These are phyloP conservation scores for Physcia stellaris DNA, from an alignment of 495 filamentous ascomycete species.

Conservation along the genomic window DNA sequence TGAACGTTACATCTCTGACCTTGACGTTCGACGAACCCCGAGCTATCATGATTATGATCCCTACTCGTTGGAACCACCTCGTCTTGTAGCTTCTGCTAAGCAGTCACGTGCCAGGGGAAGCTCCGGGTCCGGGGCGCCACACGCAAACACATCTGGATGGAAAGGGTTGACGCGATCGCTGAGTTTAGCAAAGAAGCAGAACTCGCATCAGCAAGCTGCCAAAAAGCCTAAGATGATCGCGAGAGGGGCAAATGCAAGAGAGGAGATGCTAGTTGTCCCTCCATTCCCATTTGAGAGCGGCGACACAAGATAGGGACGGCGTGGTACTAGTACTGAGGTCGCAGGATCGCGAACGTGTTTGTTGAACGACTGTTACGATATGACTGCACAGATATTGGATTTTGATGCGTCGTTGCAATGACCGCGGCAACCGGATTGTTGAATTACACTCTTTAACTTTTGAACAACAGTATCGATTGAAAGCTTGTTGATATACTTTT, in stretches of 20 bases:
- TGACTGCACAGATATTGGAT: not conserved
- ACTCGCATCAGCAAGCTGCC: conserved; percentile 6
- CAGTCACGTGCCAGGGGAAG: not conserved
- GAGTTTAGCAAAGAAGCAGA: conserved; percentile 4
- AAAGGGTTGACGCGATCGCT: conserved; percentile 1
- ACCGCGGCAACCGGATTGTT: too few relatives aligned
- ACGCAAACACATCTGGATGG: not conserved
- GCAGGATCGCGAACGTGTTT: too few relatives aligned
- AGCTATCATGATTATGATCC: conserved; percentile 14
- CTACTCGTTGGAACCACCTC: conserved; percentile 12
- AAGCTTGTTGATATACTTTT: too few relatives aligned
- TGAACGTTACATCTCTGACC: conserved; percentile 9
- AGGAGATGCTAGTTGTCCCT: conserved; percentile 7
- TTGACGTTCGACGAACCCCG: conserved; percentile 1
- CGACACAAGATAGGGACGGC: not conserved
- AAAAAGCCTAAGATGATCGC: conserved; percentile 16
- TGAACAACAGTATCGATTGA: too few relatives aligned
- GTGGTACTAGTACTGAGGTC: not conserved
- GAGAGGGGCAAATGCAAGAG: conserved; percentile 12
- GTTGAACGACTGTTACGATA: too few relatives aligned
- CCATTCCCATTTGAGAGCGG: conserved; percentile 7
- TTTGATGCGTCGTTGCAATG: not conserved
- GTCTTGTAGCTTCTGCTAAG: not conserved
- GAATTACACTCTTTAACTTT: too few relatives aligned
- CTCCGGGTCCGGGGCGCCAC: not conserved